Evolutionary conservation across 192 early-diverging fungal genomes (phyloP).

Genomic region (Chytriomyces hyalinus): DNA sequence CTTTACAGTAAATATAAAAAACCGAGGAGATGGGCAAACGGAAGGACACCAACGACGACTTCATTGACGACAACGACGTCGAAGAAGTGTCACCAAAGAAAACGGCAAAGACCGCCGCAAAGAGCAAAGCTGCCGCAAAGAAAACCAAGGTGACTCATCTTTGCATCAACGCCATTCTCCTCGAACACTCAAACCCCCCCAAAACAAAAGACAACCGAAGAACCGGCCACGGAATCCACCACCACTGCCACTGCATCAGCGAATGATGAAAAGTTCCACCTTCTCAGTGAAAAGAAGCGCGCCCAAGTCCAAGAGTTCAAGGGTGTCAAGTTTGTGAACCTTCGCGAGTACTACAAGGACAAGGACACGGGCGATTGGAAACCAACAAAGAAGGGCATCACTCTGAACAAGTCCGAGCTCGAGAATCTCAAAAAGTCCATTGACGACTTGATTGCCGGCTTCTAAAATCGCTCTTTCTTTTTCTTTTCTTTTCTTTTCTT

Average conservation of each 20-base stretch:
- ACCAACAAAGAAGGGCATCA: conserved; percentile 17
- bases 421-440: conserved; percentile 8
- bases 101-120: neutral
- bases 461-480: neutral
- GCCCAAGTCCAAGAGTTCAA: conserved; percentile 9
- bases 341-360: conserved; percentile 23
- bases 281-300: neutral
- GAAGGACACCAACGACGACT: conserved; percentile 18
- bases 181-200: no score
- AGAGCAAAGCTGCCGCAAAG: neutral
- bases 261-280: neutral
- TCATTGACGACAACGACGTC: conserved; percentile 15
- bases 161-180: neutral
- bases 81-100: neutral
- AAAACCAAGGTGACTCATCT: neutral
- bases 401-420: conserved; percentile 17
- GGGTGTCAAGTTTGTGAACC: conserved; percentile 7
- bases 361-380: conserved; percentile 27
- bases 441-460: neutral
- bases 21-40: neutral
- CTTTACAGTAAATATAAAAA: neutral
- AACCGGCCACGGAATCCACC: neutral
- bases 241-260: conserved; percentile 6
- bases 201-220: neutral
- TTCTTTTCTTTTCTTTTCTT: no score